Percentiles rank a stretch among this genome's conserved stretches.
Evolutionary conservation across 1,139 yeast species (phyloP).

Genomic region (Geotrichum australiense): DNA sequence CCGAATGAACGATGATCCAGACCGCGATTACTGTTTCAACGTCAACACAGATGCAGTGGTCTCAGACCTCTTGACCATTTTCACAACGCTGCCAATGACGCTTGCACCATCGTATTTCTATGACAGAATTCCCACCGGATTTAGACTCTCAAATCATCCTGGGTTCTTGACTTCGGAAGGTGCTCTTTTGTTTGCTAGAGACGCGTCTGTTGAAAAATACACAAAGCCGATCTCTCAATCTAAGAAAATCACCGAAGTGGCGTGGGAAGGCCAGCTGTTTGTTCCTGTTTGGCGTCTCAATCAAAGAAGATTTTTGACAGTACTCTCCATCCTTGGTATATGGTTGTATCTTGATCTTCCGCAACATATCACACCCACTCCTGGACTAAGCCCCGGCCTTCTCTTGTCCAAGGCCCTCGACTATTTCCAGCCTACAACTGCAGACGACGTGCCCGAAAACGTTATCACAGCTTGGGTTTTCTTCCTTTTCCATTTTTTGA

Average conservation of each 20-base stretch:
- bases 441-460: conserved; percentile 34
- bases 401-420: conserved; percentile 39
- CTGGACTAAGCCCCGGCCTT: conserved; percentile 79
- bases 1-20: conserved; percentile 77
- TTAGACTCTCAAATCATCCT: conserved; percentile 64
- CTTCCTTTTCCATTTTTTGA: conserved; percentile 63
- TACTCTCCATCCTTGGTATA: conserved; percentile 42
- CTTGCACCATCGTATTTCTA: conserved; percentile 77
- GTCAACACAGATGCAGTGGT: conserved; percentile 50
- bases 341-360: conserved; percentile 96
- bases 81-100: conserved; percentile 60
- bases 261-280: conserved; percentile 88
- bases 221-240: conserved; percentile 38
- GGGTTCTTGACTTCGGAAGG: conserved; percentile 85
- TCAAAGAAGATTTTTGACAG: conserved; percentile 41
- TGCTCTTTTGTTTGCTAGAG: conserved; percentile 58
- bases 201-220: conserved; percentile 45
- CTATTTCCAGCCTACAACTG: conserved; percentile 25
- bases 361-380: conserved; percentile 81
- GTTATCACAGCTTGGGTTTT: conserved; percentile 57
- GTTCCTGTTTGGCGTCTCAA: conserved; percentile 72
- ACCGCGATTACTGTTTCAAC: conserved; percentile 85
- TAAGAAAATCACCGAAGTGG: conserved; percentile 43
- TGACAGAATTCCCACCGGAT: conserved; percentile 55
- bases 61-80: conserved; percentile 52